Conservation (phyloP, 371 early-diverging fungal genomes). For the Mortierella sp. region DNA sequence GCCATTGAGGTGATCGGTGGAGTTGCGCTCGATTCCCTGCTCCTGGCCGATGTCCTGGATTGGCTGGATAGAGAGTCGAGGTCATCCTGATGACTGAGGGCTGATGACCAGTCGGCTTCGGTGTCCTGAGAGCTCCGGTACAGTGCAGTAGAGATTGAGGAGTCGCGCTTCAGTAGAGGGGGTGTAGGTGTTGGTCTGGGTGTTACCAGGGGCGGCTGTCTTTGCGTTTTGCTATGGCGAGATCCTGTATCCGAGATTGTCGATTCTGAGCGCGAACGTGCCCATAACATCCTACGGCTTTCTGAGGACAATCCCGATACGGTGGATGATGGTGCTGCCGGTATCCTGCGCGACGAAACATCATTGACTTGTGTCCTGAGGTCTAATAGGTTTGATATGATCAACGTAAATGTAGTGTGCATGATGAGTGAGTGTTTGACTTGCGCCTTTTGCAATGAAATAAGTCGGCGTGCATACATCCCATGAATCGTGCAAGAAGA, state of each 20-base stretch:
- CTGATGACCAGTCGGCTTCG: conserved; percentile 32
- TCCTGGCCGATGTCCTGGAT: neutral
- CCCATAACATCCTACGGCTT: neutral
- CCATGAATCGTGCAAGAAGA: neutral
- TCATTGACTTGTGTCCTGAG: conserved; percentile 22
- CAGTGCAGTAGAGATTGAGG: neutral
- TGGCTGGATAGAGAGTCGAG: conserved; percentile 28
- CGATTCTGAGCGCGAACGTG: neutral
- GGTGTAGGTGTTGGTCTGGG: neutral
- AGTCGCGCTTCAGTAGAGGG: conserved; percentile 10
- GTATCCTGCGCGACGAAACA: conserved; percentile 13
- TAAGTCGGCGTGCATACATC: neutral
- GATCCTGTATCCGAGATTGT: conserved; percentile 4
- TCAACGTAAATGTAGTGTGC: neutral
- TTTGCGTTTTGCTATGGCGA: neutral
- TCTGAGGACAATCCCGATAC: neutral
- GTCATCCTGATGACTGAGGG: conserved; percentile 4
- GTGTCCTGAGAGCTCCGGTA: conserved; percentile 4
- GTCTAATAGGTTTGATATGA: conserved; percentile 3
- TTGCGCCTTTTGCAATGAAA: neutral
- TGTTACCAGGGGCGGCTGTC: neutral
- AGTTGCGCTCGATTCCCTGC: conserved; percentile 30
- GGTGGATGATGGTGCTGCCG: neutral
- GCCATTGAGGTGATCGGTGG: conserved; percentile 32
- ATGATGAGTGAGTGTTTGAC: neutral